Base-by-base conservation (phyloP, 176 grass and related monocot genomes). In the Raddia distichophylla region DNA sequence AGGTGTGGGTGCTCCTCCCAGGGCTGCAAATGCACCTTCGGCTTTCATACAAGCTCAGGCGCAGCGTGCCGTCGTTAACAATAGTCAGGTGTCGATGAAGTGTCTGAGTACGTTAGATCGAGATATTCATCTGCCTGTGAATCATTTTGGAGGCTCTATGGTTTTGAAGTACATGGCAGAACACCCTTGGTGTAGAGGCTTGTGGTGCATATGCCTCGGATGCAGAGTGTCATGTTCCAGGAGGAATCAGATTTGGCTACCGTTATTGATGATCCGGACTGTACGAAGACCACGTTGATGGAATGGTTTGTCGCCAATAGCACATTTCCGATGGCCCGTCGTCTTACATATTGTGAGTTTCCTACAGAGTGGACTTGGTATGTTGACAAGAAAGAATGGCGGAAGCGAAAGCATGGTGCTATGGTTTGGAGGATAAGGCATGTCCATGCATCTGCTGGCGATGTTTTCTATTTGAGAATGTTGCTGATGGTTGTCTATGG, bases 371-470 rank as follows among this genome's bases (percentile, higher is more conserved):
- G 12, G 50, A 52, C 50, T 4, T 52, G 50, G 50, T 4, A 52
- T 1, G 2, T 3, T 52, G 0, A 13, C 1, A 3, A 1, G 0
- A 52, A 52, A 4, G 4, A 1, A 0, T 52, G 10, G 50, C 4
- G 12, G 1, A 14, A 14, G 0, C 0, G 12, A 0, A 15, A 52
- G 0, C 13, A 3, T 4, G 3, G 50, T 0, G 5, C 12, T 1
- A 52, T 14, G 4, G 5, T 52, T 14, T 10, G 50, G 0, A 52
- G 50, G 12, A 0, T 52, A 0, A 14, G 2, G 0, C 10, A 52
- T 5, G 12, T 52, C 1, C 50, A 52, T 3, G 11, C 12, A 0
- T 2, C 11, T 3, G 4, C 12, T 14, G 11, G 50, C 0, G 50
- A 52, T 4, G 3, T 0, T 3, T 52, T 52, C 5, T 52, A 52